phyloP scores from a whole-genome alignment of 805 yeast genomes.

The Suhomyces sp. region DNA sequence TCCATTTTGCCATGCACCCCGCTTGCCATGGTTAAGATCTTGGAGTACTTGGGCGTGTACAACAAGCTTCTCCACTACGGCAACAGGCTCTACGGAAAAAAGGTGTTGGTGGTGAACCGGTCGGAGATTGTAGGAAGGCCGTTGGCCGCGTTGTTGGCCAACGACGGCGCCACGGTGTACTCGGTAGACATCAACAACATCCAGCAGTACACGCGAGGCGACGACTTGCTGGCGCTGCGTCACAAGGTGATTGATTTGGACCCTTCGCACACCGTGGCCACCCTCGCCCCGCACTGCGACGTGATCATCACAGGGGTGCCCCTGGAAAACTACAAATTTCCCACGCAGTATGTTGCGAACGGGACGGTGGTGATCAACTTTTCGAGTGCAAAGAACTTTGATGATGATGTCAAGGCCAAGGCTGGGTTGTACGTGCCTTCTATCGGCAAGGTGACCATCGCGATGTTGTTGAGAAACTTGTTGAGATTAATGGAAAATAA shows the following conservation, averaged over 20 bases:
- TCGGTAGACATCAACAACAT: conserved; percentile 86
- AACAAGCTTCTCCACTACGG: conserved; percentile 82
- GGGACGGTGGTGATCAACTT: conserved; percentile 93
- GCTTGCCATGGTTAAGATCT: conserved; percentile 85
- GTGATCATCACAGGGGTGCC: conserved; percentile 97
- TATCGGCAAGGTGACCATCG: conserved; percentile 93
- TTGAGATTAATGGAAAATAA: conserved; percentile 76
- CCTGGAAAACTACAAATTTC: conserved; percentile 76
- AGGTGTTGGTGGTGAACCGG: conserved; percentile 84
- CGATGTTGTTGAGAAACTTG: conserved; percentile 89
- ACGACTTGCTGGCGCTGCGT: conserved; percentile 73
- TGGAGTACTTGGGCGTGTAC: conserved; percentile 87
- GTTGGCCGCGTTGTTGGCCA: conserved; percentile 89
- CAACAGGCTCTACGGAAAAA: conserved; percentile 89
- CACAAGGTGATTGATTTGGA: conserved; percentile 67
- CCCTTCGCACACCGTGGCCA: conserved; percentile 52
- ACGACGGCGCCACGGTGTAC: conserved; percentile 95
- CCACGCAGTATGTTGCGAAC: conserved; percentile 70
- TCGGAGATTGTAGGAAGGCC: conserved; percentile 98
- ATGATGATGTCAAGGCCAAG: conserved; percentile 72
- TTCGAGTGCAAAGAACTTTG: conserved; percentile 84
- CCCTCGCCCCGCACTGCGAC: conserved; percentile 73
- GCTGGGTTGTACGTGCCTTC: conserved; percentile 94
- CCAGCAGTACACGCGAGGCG: conserved; percentile 92
- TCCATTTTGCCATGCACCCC: conserved; percentile 96